phyloP scores from a whole-genome alignment of 2,329 filamentous ascomycete genomes.

The Botryotinia narcissicola region DNA sequence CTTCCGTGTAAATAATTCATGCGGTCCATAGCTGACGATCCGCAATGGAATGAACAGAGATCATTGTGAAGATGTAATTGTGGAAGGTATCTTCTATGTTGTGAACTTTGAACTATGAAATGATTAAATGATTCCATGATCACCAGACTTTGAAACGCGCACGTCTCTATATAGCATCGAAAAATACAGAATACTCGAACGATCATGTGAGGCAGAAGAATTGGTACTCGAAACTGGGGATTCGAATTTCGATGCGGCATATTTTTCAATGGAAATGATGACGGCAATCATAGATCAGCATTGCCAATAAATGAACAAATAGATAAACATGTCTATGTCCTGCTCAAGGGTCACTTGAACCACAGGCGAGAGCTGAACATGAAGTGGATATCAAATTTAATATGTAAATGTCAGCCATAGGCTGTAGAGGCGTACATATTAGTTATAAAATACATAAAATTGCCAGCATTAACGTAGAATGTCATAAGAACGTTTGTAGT shows the following conservation, averaged over 20 bases:
- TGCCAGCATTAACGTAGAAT: neutral
- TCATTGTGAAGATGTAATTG: neutral
- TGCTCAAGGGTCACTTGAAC: conserved; percentile 1
- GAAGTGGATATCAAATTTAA: neutral
- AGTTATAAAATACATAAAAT: neutral
- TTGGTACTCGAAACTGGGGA: neutral
- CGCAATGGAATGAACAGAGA: neutral
- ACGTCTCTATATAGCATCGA: neutral
- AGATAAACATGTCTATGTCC: neutral
- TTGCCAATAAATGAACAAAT: neutral
- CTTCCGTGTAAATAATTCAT: neutral
- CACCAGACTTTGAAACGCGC: neutral
- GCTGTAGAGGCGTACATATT: neutral
- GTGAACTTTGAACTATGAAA: neutral
- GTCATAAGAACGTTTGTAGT: neutral
- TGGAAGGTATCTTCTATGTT: neutral
- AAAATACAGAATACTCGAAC: neutral
- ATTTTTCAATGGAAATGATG: neutral
- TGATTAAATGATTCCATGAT: neutral
- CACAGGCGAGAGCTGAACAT: neutral
- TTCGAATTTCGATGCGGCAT: neutral
- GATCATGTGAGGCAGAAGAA: neutral
- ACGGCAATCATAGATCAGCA: neutral
- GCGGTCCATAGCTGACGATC: neutral
- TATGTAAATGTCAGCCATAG: neutral